Base-by-base conservation (phyloP, 108 stramenopile genomes). In the Skeletonema grethae region DNA sequence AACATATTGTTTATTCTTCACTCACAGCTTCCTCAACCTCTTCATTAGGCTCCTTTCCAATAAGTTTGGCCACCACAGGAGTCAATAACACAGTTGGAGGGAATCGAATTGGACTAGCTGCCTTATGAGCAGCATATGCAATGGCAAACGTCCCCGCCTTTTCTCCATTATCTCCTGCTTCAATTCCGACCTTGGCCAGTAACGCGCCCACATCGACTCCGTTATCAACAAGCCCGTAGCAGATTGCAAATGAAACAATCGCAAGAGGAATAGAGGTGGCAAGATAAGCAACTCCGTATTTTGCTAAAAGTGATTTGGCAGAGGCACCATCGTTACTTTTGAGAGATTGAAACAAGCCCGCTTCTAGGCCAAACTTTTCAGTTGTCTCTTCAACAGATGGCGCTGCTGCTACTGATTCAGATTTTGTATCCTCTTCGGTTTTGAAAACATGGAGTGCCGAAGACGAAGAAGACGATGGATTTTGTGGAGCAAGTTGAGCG, bases 51-150 rank as follows among this genome's bases (percentile, higher is more conserved):
- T 96, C 90, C 82, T 95, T 98, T 63, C 97, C 97, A 62, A 98
- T 85, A 34, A 95, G 69, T 65, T 93, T 94, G 48, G 97, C 97
- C 7, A 98, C 97, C 9, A 95, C 87, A 11, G 97, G 97, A 24
- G 97, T 98, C 81, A 98, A 84, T 20, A 93, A 56, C 7, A 98
- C 97, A 24, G 97, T 98, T 8, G 97, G 97, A 22, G 97, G 97
- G 63, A 98, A 98, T 36, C 97, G 91, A 46, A 98, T 96, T 6
- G 97, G 97, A 74, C 92, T 94, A 4, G 96, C 95, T 11, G 97
- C 97, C 85, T 98, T 98, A 77, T 98, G 97, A 13, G 94, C 95
- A 5, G 97, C 97, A 76, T 98, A 98, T 25, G 97, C 97, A 72
- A 98, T 94, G 45, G 96, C 97, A 61, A 94, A 84, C 34, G 96